Evolutionary conservation across 148 eudicot genomes (phyloP).

Genomic region (Heliosperma pusillum): DNA sequence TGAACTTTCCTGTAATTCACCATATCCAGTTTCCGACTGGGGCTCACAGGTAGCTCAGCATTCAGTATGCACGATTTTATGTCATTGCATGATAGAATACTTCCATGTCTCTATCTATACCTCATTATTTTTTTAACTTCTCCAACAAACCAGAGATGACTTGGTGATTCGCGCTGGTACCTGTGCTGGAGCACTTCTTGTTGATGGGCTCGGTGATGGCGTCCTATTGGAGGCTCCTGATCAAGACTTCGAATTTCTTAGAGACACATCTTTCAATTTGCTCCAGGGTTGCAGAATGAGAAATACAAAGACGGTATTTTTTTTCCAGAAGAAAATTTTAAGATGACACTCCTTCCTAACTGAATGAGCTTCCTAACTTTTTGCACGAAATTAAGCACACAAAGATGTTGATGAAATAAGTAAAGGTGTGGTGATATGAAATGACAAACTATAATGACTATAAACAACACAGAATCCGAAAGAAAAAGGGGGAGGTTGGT

Average conservation of each 20-base stretch:
- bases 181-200: conserved; percentile 92
- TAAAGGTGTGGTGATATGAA: too few species aligned
- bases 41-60: conserved; percentile 59
- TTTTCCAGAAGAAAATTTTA: neutral
- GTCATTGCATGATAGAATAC: conserved; percentile 9
- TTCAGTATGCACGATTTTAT: neutral
- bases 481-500: too few species aligned
- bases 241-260: conserved; percentile 83
- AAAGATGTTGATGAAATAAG: too few species aligned
- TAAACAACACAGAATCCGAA: too few species aligned
- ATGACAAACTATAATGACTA: too few species aligned
- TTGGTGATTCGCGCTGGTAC: conserved; percentile 87
- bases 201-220: conserved; percentile 98
- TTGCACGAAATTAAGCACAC: neutral
- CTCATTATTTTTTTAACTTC: conserved; percentile 12
- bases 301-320: conserved; percentile 86
- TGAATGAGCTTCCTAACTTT: too few species aligned
- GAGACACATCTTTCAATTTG: conserved; percentile 92
- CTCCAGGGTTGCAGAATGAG: conserved; percentile 99
- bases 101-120: conserved; percentile 8
- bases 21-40: conserved; percentile 73
- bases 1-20: conserved; percentile 87
- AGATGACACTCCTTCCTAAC: too few species aligned
- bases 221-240: conserved; percentile 78
- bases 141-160: conserved; percentile 59